Evolutionary conservation across 805 yeast species (phyloP), one percentile per base, ranked within the genome.

Genomic region (Blastobotrys americana): DNA sequence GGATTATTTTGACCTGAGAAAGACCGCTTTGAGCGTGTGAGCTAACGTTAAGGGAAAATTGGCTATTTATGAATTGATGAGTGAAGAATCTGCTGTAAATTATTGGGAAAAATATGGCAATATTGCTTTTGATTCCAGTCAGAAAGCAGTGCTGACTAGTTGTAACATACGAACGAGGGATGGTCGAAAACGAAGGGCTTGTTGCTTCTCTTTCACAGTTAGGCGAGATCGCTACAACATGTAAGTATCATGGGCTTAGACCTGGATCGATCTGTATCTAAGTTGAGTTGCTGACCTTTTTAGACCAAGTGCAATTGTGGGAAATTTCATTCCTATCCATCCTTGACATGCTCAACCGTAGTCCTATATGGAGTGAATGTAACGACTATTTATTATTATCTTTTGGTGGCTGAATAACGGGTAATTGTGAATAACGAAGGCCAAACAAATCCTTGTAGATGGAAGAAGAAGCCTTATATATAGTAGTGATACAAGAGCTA

Each of bases 31-130:
- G 8, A 6, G n/a, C 16, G 17, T 13, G 16, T 13, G 17, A 18
- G 37, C 37, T 19, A 16, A 34, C 16, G n/a, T 10, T 10, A 34
- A 21, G 97, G 97, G n/a, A 8, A 84, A 82, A 55, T 66, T 88
- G 52, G 93, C 97, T 1, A 86, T 90, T 37, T 89, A 89, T 64
- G 97, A 90, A 65, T 67, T 90, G 50, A 84, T 90, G 96, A 81
- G 88, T 41, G 97, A 89, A 61, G 96, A 89, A 54, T 84, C 95
- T 57, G 94, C 96, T 21, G 97, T 90, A 16, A 89, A 87, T 56
- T 90, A 87, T 60, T 90, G 97, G 97, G 97, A 90, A 58, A 89
- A 89, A 60, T 90, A 89, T 58, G 96, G 96, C 2, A 88, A 95
- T 3, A 85, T 89, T 57, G 97, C 97, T 3, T 89, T 90, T 65